Evolutionary conservation across 306 rosid genomes (phyloP), one percentile per base, ranked within the genome.

Genomic region (Castanospermum australe): DNA sequence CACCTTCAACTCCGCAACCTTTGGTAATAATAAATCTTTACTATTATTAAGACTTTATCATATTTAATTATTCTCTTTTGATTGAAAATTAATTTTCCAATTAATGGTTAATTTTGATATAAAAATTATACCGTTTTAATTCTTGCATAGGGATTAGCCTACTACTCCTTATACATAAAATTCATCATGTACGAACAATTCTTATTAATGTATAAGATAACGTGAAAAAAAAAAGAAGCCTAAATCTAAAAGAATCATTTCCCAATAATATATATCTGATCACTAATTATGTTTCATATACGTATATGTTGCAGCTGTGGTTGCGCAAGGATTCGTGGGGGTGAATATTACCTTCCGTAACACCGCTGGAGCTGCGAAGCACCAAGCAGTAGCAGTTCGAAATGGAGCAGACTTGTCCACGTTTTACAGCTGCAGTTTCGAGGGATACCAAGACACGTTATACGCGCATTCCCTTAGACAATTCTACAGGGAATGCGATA

Each of bases 371-470:
- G 88, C 99, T 0, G 66, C 15, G 24, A 94, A 94, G 84, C 99
- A 94, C 81, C 99, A 92, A 70, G 99, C 99, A 0, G 98, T 92
- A 5, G 99, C 99, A 2, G 67, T 89, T 64, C 83, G 99, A 20
- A 92, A 69, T 44, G 89, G 99, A 1, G 99, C 97, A 11, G 99
- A 94, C 78, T 76, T 94, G 17, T 92, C 99, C 0, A 81, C 97
- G 0, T 94, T 94, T 71, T 94, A 94, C 81, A 85, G 92, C 32
- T 94, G 99, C 84, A 94, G 97, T 73, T 91, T 94, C 41, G 99
- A 94, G 67, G 99, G 81, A 0, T 94, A 92, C 80, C 99, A 94
- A 73, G 99, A 94, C 85, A 94, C 99, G 0, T 32, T 94, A 8
- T 95, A 95, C 80, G 80, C 91, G 2, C 98, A 92, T 63, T 87